A percentile compares a stretch with the other conserved stretches of the same genome.
Evolutionary conservation across 345 rosid genomes (phyloP).

Genomic region (Salix koriyanagi): DNA sequence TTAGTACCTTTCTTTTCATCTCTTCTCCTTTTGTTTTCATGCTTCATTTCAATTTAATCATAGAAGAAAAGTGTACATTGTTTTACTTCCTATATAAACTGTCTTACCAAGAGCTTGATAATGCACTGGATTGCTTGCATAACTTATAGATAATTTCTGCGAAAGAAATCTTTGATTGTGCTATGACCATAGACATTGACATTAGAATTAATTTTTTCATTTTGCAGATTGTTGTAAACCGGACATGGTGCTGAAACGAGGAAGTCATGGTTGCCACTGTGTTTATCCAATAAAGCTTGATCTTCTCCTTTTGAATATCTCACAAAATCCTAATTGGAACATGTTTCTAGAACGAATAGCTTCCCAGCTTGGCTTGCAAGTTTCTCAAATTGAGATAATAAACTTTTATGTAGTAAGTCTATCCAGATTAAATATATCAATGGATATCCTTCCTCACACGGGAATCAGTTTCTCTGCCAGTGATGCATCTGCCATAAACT

Average conservation of each 20-base stretch:
- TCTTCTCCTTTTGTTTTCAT: background rate
- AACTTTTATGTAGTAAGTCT: conserved; percentile 70
- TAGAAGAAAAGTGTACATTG: background rate
- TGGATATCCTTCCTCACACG: conserved; percentile 83
- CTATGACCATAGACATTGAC: conserved; percentile 1
- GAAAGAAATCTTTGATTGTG: conserved; percentile 6
- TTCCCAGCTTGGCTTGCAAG: conserved; percentile 65
- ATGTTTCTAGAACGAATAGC: conserved; percentile 67
- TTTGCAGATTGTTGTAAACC: conserved; percentile 81
- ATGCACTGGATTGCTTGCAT: background rate
- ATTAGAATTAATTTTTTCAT: conserved; percentile 17
- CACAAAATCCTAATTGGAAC: conserved; percentile 69
- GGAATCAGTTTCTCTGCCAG: conserved; percentile 75
- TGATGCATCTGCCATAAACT: conserved; percentile 68
- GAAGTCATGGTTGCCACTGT: conserved; percentile 71
- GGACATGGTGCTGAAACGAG: conserved; percentile 68
- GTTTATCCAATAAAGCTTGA: conserved; percentile 98
- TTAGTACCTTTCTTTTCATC: background rate
- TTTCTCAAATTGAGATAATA: conserved; percentile 77
- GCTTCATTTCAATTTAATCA: background rate
- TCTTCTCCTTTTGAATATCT: conserved; percentile 83
- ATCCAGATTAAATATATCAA: conserved; percentile 79
- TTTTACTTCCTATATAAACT: background rate
- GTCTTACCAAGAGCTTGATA: background rate
- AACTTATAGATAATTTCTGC: background rate